A percentile compares a stretch with the other conserved stretches of the same genome.
Evolutionary conservation across 208 protist species (phyloP).

Genomic region (Leishmania tarentolae): DNA sequence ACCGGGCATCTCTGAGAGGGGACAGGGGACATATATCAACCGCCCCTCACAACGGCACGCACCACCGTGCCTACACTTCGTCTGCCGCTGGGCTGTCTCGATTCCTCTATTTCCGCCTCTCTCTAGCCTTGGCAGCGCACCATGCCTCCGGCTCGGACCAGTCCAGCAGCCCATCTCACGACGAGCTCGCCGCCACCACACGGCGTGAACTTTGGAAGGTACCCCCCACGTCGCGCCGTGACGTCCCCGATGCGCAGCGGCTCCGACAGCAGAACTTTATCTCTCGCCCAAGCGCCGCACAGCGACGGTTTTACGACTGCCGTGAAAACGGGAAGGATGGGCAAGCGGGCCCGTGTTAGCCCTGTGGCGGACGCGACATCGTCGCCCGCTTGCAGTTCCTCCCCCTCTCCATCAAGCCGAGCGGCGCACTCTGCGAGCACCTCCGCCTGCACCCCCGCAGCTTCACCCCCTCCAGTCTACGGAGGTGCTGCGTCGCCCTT

Average conservation of each 20-base stretch:
- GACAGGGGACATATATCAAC: neutral
- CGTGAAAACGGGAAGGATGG: neutral
- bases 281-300: neutral
- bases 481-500: neutral
- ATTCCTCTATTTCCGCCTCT: neutral
- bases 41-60: neutral
- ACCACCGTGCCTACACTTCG: neutral
- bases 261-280: neutral
- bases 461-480: neutral
- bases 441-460: neutral
- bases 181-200: neutral
- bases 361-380: neutral
- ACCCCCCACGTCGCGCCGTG: constrained; percentile 9
- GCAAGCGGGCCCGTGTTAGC: neutral
- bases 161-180: neutral
- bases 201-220: constrained; percentile 20
- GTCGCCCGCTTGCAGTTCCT: neutral
- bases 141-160: neutral
- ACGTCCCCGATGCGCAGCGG: constrained; percentile 25
- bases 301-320: neutral
- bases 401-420: neutral
- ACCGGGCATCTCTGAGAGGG: neutral
- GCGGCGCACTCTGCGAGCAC: neutral
- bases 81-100: neutral
- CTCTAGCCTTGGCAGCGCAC: neutral